phyloP scores from a whole-genome alignment of 306 rosid genomes.

The Quercus rubra region DNA sequence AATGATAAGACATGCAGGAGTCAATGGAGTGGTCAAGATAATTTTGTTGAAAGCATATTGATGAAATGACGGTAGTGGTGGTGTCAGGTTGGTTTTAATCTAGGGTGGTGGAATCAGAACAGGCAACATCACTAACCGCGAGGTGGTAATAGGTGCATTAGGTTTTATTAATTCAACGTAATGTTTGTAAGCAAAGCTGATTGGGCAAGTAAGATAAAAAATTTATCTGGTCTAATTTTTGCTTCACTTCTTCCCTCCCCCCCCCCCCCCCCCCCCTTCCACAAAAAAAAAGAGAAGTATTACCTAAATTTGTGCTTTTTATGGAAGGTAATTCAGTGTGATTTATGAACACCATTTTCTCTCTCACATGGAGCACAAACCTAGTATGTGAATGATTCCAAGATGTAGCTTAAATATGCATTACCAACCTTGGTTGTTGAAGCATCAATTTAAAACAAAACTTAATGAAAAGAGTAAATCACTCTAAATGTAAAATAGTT shows the following conservation, averaged over 20 bases:
- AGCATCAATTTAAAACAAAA: slow-evolving; percentile 1
- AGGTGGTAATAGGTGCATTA: not conserved
- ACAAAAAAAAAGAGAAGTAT: not conserved
- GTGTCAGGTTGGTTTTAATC: too few relatives aligned
- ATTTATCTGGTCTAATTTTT: not conserved
- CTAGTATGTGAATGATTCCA: not conserved
- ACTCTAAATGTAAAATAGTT: not conserved
- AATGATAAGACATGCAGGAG: not conserved
- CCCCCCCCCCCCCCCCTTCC: too few relatives aligned
- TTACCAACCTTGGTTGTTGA: not conserved
- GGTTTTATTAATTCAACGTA: not conserved
- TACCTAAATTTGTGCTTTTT: not conserved
- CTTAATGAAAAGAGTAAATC: slow-evolving; percentile 3
- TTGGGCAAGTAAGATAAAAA: not conserved
- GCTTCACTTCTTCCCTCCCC: not conserved
- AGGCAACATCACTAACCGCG: too few relatives aligned
- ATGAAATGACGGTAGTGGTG: too few relatives aligned
- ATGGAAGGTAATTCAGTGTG: not conserved
- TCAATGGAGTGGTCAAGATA: too few relatives aligned
- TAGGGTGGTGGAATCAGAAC: too few relatives aligned
- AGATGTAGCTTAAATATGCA: not conserved
- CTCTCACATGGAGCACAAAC: not conserved
- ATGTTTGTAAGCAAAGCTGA: not conserved
- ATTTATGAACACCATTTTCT: not conserved
- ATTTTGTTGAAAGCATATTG: too few relatives aligned